Evolutionary conservation across 1,284 basidiomycete species (phyloP).

Genomic region (Sphagnurus paluster): DNA sequence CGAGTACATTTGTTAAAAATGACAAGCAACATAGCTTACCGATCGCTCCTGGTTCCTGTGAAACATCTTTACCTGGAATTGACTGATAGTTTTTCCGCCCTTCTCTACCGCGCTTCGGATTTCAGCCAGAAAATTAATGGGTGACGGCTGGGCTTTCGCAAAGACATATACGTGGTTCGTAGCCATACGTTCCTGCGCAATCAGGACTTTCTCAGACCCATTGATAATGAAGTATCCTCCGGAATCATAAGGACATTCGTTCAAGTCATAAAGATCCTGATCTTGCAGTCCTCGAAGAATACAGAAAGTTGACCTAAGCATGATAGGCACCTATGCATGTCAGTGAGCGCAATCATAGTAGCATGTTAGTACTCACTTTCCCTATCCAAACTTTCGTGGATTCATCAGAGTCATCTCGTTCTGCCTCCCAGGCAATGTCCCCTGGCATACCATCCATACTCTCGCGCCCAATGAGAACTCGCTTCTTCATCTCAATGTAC

Average conservation of each 20-base stretch:
- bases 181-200: constrained; percentile 99
- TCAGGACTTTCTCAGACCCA: constrained; percentile 98
- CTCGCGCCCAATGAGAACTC: constrained; percentile 77
- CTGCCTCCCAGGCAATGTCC: constrained; percentile 81
- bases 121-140: constrained; percentile 95
- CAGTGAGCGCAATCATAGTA: constrained; percentile 9
- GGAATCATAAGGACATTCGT: constrained; percentile 98
- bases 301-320: constrained; percentile 96
- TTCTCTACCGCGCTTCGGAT: constrained; percentile 98
- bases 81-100: constrained; percentile 97
- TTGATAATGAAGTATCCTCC: constrained; percentile 99
- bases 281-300: constrained; percentile 83
- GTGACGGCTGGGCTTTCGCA: constrained; percentile 95
- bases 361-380: constrained; percentile 61
- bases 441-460: constrained; percentile 82
- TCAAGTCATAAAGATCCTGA: constrained; percentile 84
- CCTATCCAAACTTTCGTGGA: constrained; percentile 93
- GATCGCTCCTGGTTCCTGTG: constrained; percentile 86
- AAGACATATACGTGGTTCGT: constrained; percentile 99
- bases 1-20: constrained; percentile 1
- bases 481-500: constrained; percentile 95
- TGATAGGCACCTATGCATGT: constrained; percentile 84
- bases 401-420: constrained; percentile 69
- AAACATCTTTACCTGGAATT: constrained; percentile 98
- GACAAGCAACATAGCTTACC: constrained; percentile 43